Conservation (phyloP, 2,329 filamentous ascomycete genomes). For the Biscogniauxia sp. region DNA sequence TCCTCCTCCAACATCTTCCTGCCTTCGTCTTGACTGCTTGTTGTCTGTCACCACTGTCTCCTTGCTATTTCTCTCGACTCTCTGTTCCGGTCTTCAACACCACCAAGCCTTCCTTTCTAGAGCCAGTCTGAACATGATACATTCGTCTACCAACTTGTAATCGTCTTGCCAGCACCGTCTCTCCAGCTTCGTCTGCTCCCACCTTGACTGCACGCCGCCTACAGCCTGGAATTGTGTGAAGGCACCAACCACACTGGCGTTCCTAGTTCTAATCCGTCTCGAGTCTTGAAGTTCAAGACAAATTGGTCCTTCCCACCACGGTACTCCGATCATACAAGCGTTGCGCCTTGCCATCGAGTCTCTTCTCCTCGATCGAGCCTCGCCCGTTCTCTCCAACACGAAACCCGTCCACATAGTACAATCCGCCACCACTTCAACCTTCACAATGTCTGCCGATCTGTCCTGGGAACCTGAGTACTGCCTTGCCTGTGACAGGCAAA, state of each 20-base stretch:
- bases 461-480: constrained; percentile 88
- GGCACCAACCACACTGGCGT: constrained; percentile 12
- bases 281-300: constrained; percentile 16
- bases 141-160: constrained; percentile 16
- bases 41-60: constrained; percentile 4
- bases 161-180: constrained; percentile 13
- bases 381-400: neutral
- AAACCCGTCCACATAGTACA: constrained; percentile 14
- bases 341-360: constrained; percentile 4
- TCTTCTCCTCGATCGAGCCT: constrained; percentile 7
- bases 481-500: constrained; percentile 89
- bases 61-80: constrained; percentile 1
- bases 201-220: constrained; percentile 9
- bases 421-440: constrained; percentile 1
- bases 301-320: constrained; percentile 10
- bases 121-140: constrained; percentile 20
- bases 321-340: neutral
- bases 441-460: constrained; percentile 53
- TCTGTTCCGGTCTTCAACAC: constrained; percentile 18
- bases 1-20: constrained; percentile 24
- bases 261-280: constrained; percentile 8
- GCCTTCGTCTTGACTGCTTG: constrained; percentile 6
- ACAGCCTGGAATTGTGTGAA: constrained; percentile 10
- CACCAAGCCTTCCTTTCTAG: constrained; percentile 16
- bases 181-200: constrained; percentile 10